Conservation (phyloP, 2,329 filamentous ascomycete genomes). For the Fusarium torulosum region DNA sequence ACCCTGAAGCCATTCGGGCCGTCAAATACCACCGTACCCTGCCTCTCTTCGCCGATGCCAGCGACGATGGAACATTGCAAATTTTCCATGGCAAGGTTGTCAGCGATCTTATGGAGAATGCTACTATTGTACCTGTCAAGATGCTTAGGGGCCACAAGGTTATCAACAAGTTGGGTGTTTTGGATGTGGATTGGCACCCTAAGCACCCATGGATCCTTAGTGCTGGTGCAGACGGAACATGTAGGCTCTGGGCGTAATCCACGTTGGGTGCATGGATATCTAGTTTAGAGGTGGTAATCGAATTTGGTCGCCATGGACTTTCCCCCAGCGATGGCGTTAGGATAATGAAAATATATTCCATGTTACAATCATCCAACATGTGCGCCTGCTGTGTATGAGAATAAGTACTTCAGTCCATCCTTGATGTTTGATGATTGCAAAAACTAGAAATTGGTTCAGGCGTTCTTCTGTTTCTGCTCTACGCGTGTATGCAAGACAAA, state of each 20-base stretch:
- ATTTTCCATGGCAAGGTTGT: slow-evolving; percentile 98
- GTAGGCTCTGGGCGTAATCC: slow-evolving; percentile 79
- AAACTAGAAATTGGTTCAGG: not conserved
- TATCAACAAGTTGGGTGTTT: slow-evolving; percentile 85
- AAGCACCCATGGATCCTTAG: slow-evolving; percentile 93
- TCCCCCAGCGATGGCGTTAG: slow-evolving; percentile 43
- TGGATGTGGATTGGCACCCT: slow-evolving; percentile 97
- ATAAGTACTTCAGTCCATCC: not conserved
- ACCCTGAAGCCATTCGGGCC: slow-evolving; percentile 88
- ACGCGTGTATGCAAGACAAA: too few species aligned
- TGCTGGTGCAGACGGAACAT: slow-evolving; percentile 93
- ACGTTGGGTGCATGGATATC: not conserved
- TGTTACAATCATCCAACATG: not conserved
- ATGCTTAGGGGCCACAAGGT: slow-evolving; percentile 92
- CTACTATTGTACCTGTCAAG: slow-evolving; percentile 95
- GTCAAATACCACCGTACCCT: slow-evolving; percentile 87
- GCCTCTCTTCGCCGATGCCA: slow-evolving; percentile 93
- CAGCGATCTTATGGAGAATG: slow-evolving; percentile 94
- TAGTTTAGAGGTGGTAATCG: not conserved
- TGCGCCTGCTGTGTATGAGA: not conserved
- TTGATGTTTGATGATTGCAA: not conserved
- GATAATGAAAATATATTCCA: slow-evolving; percentile 26
- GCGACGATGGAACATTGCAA: slow-evolving; percentile 93
- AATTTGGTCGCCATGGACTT: slow-evolving; percentile 26
- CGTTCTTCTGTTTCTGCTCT: too few species aligned